Evolutionary conservation across 805 yeast genomes (phyloP).

Genomic region (Dipodascopsis uninucleata): DNA sequence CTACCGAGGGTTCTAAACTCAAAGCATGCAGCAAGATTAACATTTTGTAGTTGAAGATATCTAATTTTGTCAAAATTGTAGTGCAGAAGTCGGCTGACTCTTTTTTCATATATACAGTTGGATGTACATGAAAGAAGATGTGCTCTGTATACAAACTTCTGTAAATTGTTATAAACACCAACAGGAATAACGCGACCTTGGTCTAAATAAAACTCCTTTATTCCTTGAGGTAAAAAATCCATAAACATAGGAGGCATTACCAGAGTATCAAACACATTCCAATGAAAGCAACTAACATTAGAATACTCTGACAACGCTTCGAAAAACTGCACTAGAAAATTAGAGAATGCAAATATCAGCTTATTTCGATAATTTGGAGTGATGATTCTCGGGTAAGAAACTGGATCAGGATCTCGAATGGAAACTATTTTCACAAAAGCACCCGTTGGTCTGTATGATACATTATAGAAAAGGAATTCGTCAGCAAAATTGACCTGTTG

Average conservation of each 20-base stretch:
- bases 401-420: constrained; percentile 25
- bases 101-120: constrained; percentile 20
- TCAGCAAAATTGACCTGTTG: neutral
- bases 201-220: constrained; percentile 16
- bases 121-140: constrained; percentile 25
- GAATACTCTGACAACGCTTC: constrained; percentile 9
- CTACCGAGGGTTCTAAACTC: constrained; percentile 10
- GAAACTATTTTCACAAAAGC: constrained; percentile 13
- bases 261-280: constrained; percentile 27
- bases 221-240: constrained; percentile 17
- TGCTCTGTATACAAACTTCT: constrained; percentile 21
- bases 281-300: constrained; percentile 12
- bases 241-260: constrained; percentile 20
- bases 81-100: constrained; percentile 15
- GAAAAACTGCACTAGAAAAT: constrained; percentile 14
- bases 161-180: constrained; percentile 6
- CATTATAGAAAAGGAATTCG: neutral
- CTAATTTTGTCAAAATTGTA: constrained; percentile 3
- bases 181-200: constrained; percentile 25
- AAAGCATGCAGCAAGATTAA: constrained; percentile 21
- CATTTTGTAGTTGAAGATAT: constrained; percentile 21
- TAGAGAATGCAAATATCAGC: constrained; percentile 19
- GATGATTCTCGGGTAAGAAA: constrained; percentile 18
- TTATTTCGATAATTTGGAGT: constrained; percentile 26
- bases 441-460: constrained; percentile 6